phyloP scores from a whole-genome alignment of 2,329 filamentous ascomycete species.

The Paecilomyces sp. region DNA sequence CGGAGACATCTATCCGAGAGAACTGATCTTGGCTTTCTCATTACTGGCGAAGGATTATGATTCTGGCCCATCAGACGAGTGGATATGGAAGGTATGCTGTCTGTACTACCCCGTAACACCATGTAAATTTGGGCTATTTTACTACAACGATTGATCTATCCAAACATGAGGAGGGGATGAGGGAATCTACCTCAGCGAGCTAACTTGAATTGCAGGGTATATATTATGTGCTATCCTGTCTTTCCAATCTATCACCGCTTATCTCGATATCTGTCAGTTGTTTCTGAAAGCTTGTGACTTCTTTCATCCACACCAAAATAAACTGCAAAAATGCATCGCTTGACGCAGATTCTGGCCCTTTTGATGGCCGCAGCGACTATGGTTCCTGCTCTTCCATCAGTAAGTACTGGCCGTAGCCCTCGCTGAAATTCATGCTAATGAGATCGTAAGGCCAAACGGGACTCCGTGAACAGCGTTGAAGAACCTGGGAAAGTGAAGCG shows the following conservation, averaged over 20 bases:
- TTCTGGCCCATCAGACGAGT: background rate
- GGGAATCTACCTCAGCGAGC: background rate
- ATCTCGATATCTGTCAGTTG: background rate
- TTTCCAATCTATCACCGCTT: background rate
- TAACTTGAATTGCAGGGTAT: background rate
- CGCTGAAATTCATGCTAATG: background rate
- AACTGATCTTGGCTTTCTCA: background rate
- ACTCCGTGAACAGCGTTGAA: background rate
- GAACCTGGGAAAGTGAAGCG: background rate
- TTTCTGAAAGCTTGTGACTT: background rate
- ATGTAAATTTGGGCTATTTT: background rate
- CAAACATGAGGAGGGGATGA: background rate
- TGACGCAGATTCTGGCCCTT: background rate
- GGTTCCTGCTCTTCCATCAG: background rate
- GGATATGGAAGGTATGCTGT: background rate
- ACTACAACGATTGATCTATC: background rate
- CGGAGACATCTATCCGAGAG: background rate
- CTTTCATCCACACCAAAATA: background rate
- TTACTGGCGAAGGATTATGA: background rate
- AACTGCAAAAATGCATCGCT: background rate
- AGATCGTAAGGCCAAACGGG: background rate
- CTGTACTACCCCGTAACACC: background rate
- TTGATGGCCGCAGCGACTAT: background rate
- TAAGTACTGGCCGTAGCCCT: background rate
- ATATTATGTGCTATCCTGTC: background rate